A percentile compares a stretch with the other conserved stretches of the same genome.
These are phyloP conservation scores for Pseudogymnoascus sp. DNA, from an alignment of 2,329 filamentous ascomycete species.

Conservation along the genomic window DNA sequence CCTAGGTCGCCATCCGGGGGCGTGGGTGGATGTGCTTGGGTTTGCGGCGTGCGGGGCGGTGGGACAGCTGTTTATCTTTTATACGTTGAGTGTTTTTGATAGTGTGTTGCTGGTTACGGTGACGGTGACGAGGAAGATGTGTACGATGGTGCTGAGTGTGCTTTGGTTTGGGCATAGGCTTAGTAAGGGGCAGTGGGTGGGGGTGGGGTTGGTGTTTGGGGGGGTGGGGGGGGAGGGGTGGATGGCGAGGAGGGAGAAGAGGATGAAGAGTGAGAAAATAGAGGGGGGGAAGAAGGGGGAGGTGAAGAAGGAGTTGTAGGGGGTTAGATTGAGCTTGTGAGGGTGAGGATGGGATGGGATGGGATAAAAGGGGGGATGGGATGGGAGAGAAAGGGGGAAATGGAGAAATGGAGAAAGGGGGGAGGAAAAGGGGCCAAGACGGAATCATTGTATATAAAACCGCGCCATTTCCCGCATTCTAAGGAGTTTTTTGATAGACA, in stretches of 20 bases:
- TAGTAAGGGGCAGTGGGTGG: conserved; percentile 84
- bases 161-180: conserved; percentile 88
- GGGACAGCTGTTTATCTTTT: conserved; percentile 96
- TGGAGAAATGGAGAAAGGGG: too few relatives aligned
- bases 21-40: conserved; percentile 79
- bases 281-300: too few relatives aligned
- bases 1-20: conserved; percentile 67
- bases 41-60: conserved; percentile 87
- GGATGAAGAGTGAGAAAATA: too few relatives aligned
- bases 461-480: too few relatives aligned
- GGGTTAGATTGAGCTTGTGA: too few relatives aligned
- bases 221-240: conserved; percentile 86
- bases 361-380: too few relatives aligned
- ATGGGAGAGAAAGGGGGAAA: too few relatives aligned
- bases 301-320: too few relatives aligned
- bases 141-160: conserved; percentile 96
- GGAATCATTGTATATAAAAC: too few relatives aligned
- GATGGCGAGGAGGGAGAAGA: conserved; percentile 68
- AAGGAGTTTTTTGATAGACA: too few relatives aligned
- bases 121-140: conserved; percentile 96
- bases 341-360: too few relatives aligned
- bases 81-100: conserved; percentile 86
- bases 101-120: conserved; percentile 90
- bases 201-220: conserved; percentile 86
- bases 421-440: too few relatives aligned